Base-by-base conservation (phyloP, 2,329 filamentous ascomycete genomes). In the Chaetomium sp. region DNA sequence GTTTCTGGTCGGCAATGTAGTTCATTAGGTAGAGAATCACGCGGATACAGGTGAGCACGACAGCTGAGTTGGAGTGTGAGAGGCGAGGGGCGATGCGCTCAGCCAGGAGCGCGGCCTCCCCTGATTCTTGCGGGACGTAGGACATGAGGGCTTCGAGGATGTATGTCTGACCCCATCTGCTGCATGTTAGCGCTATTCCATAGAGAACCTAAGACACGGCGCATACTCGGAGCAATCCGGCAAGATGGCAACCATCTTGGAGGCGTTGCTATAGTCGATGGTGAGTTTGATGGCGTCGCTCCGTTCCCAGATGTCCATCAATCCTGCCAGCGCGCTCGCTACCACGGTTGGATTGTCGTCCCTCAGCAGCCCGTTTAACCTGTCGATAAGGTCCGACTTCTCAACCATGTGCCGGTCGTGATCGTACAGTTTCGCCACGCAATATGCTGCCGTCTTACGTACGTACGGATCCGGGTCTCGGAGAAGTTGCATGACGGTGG, bases 11-110 rank as follows among this genome's bases (percentile, higher is more conserved):
- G 60, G 90, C 85, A 72, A 99, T 97, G 79, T 99, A 99, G 81
- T 99, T 99, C 92, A 98, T 95, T 65, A 99, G 84, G 75, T 99
- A 99, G 58, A 99, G 85, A 42, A 99, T 93, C 49, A 99, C 95
- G 64, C 95, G 89, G 73, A 97, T 97, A 75, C 93, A 97, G 4
- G 95, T 98, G 65, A 99, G 83, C 3, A 98, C 95, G 35, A 99
- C 95, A 0, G 95, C 90, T 12, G 95, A 97, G 77, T 99, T 99
- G 49, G 93, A 95, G 77, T 99, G 95, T 29, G 95, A 98, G 33
- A 99, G 84, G 19, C 95, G 91, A n/a, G 95, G 95, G 0, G 94
- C 87, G 74, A 99, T 96, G 67, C 95, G 88, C 77, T 99, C 95
- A 12, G 95, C 95, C 49, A 99, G 84, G 19, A 99, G 83, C 7